Percentiles rank a stretch among this genome's conserved stretches.
These are phyloP conservation scores for Alternaria rosae DNA, from an alignment of 2,329 filamentous ascomycete genomes.

Conservation along the genomic window DNA sequence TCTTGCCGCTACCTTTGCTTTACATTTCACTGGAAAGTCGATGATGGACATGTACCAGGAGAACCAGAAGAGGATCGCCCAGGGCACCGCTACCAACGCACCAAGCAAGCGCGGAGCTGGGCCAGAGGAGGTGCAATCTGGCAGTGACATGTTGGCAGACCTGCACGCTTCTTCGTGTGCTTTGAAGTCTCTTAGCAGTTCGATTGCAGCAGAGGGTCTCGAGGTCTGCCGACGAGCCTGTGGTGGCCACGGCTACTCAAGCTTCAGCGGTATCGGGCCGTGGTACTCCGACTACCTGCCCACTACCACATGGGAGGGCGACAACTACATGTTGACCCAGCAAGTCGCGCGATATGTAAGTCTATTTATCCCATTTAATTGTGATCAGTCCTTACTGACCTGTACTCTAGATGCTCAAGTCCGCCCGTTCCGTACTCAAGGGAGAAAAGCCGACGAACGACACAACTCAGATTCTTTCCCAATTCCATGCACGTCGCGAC, in stretches of 20 bases:
- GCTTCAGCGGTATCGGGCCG: constrained; percentile 76
- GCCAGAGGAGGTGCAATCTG: constrained; percentile 71
- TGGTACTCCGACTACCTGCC: constrained; percentile 81
- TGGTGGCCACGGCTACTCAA: constrained; percentile 78
- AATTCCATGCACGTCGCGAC: constrained; percentile 70
- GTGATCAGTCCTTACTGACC: constrained; percentile 3
- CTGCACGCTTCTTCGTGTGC: constrained; percentile 80
- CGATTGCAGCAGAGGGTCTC: constrained; percentile 75
- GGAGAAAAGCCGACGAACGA: constrained; percentile 71
- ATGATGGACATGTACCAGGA: constrained; percentile 79
- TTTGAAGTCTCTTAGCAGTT: constrained; percentile 75
- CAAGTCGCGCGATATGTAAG: constrained; percentile 75
- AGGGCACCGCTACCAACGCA: constrained; percentile 48
- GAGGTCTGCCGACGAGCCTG: constrained; percentile 78
- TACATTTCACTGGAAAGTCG: constrained; percentile 78
- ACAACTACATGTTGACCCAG: constrained; percentile 84
- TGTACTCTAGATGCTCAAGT: constrained; percentile 69
- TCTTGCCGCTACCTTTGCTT: constrained; percentile 76
- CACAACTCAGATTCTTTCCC: constrained; percentile 70
- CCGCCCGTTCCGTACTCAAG: constrained; percentile 72
- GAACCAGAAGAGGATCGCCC: constrained; percentile 72
- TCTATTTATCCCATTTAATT: constrained; percentile 8
- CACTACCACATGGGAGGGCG: constrained; percentile 76
- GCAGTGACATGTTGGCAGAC: constrained; percentile 74
- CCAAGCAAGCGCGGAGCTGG: constrained; percentile 62